Percentiles rank a stretch among this genome's conserved stretches.
Conservation (phyloP, 176 grass and related monocot genomes). For the Cymbopogon citratus region DNA sequence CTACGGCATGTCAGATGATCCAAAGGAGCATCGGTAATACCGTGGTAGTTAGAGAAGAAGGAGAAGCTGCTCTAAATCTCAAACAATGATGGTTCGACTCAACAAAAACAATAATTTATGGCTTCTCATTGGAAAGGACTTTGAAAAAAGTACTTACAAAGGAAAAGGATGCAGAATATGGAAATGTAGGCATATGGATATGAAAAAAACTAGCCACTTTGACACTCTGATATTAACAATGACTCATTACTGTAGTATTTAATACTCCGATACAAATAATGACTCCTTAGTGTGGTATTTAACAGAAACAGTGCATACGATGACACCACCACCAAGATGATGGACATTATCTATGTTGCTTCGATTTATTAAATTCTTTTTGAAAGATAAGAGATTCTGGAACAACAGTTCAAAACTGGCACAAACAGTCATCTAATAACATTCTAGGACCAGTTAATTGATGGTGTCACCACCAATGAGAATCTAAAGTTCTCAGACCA, state of each 20-base stretch:
- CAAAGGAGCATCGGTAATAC: neutral
- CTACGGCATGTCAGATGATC: neutral
- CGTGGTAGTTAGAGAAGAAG: neutral
- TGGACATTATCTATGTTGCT: neutral
- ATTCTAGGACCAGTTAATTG: neutral
- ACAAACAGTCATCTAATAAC: neutral
- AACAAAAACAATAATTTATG: neutral
- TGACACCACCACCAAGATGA: neutral
- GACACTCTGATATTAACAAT: neutral
- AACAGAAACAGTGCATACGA: neutral
- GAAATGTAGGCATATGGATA: neutral
- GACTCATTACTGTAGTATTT: neutral
- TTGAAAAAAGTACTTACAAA: neutral
- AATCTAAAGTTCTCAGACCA: neutral
- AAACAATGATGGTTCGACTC: neutral
- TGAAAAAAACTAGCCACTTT: slow-evolving; percentile 4
- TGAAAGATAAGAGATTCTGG: neutral
- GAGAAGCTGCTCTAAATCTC: neutral
- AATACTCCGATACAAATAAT: neutral
- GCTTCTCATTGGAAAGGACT: neutral
- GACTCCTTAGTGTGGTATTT: neutral
- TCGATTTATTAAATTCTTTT: neutral
- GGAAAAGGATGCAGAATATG: neutral
- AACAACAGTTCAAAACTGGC: neutral
- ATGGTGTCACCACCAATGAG: neutral